phyloP scores from a whole-genome alignment of 2,329 filamentous ascomycete species.

The Penicillium sclerotiorum region DNA sequence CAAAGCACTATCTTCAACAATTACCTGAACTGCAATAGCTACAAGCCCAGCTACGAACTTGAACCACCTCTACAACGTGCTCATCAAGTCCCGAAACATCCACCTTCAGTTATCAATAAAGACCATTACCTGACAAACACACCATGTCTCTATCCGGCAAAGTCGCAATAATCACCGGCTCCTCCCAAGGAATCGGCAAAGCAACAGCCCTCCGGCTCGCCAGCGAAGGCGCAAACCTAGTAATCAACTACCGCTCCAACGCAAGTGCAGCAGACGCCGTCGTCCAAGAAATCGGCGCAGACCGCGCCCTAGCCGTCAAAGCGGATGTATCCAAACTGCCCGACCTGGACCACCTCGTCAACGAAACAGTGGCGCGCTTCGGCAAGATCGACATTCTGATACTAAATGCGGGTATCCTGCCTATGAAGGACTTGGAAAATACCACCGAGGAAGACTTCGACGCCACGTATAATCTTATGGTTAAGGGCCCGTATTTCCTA shows the following conservation, averaged over 20 bases:
- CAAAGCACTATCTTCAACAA: too few species aligned
- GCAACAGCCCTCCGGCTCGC: conserved; percentile 42
- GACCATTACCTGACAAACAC: neutral
- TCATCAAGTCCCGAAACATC: too few species aligned
- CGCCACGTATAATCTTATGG: conserved; percentile 54
- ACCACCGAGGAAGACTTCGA: conserved; percentile 58
- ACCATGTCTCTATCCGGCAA: conserved; percentile 31
- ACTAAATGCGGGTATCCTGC: conserved; percentile 58
- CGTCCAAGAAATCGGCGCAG: conserved; percentile 49
- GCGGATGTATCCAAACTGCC: conserved; percentile 55
- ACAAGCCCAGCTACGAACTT: too few species aligned
- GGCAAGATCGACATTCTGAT: conserved; percentile 63
- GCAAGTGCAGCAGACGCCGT: conserved; percentile 57
- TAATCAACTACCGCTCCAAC: conserved; percentile 61
- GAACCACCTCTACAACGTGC: too few species aligned
- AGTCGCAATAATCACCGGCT: conserved; percentile 45
- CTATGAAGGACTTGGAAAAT: conserved; percentile 52
- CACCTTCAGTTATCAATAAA: neutral
- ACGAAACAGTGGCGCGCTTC: conserved; percentile 52
- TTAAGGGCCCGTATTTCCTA: conserved; percentile 61
- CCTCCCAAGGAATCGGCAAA: conserved; percentile 45
- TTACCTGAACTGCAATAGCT: too few species aligned
- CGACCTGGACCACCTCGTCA: conserved; percentile 55
- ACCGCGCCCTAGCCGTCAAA: conserved; percentile 57
- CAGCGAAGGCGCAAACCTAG: conserved; percentile 47